Evolutionary conservation across 208 protist species (phyloP), one percentile per base, ranked within the genome.

Genomic region (Novymonas esmeraldas): DNA sequence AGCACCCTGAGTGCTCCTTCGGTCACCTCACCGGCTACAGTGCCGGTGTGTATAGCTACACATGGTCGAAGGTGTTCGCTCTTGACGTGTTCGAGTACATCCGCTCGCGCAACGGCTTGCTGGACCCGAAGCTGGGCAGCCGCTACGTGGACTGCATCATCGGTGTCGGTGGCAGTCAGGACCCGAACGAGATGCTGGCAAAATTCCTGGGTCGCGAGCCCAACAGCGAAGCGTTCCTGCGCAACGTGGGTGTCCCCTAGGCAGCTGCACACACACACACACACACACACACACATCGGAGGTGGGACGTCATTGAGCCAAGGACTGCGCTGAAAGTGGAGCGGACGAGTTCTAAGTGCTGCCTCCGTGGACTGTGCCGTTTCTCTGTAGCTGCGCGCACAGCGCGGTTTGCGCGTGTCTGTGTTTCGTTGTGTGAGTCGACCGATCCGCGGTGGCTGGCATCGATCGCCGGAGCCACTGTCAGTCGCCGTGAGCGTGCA

Each of bases 1-100:
- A 80, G 7, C 88, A 96, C 68, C 89, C 93, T 57, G 85, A 92
- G 82, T 78, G 72, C 45, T 61, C 82, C n/a, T 96, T 96, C 63
- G 80, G 76, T 0, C 91, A 96, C 66, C 65, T 96, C 41, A 92
- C 73, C 6, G 88, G 88, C 20, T 94, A 96, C 68, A 79, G 78
- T 22, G 86, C 88, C 16, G 80, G 79, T 18, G 93, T 93, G 73
- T 96, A 96, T 65, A 80, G 82, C 34, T 93, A 96, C 81, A 87
- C 90, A 78, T 96, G 84, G 79, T 90, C 85, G 48, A 91, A 93
- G 70, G 91, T 94, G 48, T 93, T 93, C 68, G 86, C 88, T 7
- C 63, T 92, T 59, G 91, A 96, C 54, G 76, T 92, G 16, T 94
- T 94, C 71, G 77, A 88, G 31, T 90, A 90, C 67, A 92, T 96